Evolutionary conservation across 768 basidiomycete genomes (phyloP), one percentile per base, ranked within the genome.

Genomic region (Suillus variegatus): DNA sequence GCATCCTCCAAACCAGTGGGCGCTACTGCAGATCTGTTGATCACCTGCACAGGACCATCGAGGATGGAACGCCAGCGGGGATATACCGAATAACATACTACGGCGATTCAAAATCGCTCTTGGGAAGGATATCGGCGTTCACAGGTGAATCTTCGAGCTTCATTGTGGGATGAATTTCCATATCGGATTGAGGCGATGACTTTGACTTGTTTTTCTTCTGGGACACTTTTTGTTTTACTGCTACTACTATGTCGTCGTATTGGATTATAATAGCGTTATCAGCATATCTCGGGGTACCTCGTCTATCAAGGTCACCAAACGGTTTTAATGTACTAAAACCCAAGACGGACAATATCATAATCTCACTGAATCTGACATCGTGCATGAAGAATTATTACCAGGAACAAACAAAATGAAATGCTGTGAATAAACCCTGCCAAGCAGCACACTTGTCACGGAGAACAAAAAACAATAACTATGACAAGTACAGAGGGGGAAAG

Each of bases 41-140:
- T 57, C 54, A 49, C 52, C 60, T 22, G 63, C 54, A 55, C 68
- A 88, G 87, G 89, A 86, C 82, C 35, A 87, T 92, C 65, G 89
- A 92, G 73, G 74, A 75, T 28, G 83, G 81, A 51, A 88, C 87
- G 4, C 83, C 70, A 88, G 90, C 85, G 36, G 91, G 92, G 38
- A 86, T 83, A 6, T 93, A 93, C 76, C 88, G 88, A 35, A 75
- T 93, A 36, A 77, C 74, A 58, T 93, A 93, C 75, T 87, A 85
- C 66, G 92, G 91, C 10, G 91, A 94, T 74, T 85, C 86, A n/a
- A 93, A 93, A 78, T 81, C 86, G 1, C 73, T 89, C 54, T 77
- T 87, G 58, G 90, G 92, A 8, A 76, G 81, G 36, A 88, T 92
- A 65, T 81, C 80, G 14, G 71, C 89, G 1, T 93, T 93, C 76